Base-by-base conservation (phyloP, 805 yeast species). In the Cyberlindnera amylophila region DNA sequence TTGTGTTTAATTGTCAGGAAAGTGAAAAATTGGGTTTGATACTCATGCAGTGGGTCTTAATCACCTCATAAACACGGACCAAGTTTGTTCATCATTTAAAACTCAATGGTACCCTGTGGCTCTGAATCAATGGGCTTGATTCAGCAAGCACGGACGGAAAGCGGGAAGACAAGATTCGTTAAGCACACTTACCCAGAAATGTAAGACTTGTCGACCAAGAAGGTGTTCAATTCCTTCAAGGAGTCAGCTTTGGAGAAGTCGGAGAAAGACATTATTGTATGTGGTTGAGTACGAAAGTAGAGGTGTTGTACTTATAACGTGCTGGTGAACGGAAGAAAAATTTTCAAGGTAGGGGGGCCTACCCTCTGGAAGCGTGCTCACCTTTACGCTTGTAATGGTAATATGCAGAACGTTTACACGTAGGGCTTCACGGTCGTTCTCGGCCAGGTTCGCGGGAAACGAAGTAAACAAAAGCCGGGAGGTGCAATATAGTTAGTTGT, bases 61-160 rank as follows among this genome's bases (percentile, higher is more conserved):
- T 87, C 95, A 82, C 89, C 86, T 87, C 95, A 79, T 83, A 83
- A 86, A 86, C 95, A 86, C 90, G 95, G 95, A 86, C 95, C 95
- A 86, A 82, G 24, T 44, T 64, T 63, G 72, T 70, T 84, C 89
- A 84, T 82, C 87, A 81, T 75, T 42, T 51, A 21, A 9, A 21
- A 21, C 24, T 21, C 24, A 21, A 21, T 21, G 24, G 24, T 9
- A 21, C 9, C 9, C 24, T 21, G 24, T 21, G 24, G 24, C 8
- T 21, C 24, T 21, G 24, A 21, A 21, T 21, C 24, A 21, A 21
- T 9, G 24, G 24, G 9, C 24, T n/a, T n/a, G n/a, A n/a, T n/a
- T n/a, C n/a, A n/a, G n/a, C n/a, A n/a, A 21, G 24, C 9, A 6
- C 24, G 24, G 24, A 21, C 24, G 24, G 24, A 21, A 21, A 21